Evolutionary conservation across 2,329 filamentous ascomycete genomes (phyloP).

Genomic region (Ophiostoma tasmaniense): DNA sequence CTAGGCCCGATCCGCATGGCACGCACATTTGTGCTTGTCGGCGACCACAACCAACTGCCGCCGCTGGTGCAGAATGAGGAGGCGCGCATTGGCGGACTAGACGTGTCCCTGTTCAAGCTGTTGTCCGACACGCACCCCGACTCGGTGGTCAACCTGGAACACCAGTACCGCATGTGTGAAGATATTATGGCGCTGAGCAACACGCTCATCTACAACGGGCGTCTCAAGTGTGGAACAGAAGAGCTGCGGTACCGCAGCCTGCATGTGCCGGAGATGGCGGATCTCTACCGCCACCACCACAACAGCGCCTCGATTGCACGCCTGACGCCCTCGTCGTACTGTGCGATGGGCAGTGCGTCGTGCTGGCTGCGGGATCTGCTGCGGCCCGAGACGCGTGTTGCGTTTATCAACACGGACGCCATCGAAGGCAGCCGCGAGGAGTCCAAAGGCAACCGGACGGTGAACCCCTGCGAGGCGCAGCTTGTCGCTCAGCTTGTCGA

Average conservation of each 20-base stretch:
- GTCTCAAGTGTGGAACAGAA: slow-evolving; percentile 78
- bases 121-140: slow-evolving; percentile 81
- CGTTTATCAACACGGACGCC: slow-evolving; percentile 82
- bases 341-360: slow-evolving; percentile 28
- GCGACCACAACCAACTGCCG: slow-evolving; percentile 92
- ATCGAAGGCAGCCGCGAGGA: slow-evolving; percentile 63
- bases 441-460: slow-evolving; percentile 72
- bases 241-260: slow-evolving; percentile 63
- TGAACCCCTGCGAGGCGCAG: slow-evolving; percentile 75
- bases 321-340: slow-evolving; percentile 42
- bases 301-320: slow-evolving; percentile 12
- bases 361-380: slow-evolving; percentile 76
- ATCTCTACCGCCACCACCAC: slow-evolving; percentile 52
- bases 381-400: slow-evolving; percentile 61
- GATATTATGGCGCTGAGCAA: slow-evolving; percentile 95
- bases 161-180: slow-evolving; percentile 97
- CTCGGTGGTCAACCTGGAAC: slow-evolving; percentile 83
- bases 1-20: slow-evolving; percentile 86
- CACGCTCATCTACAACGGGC: slow-evolving; percentile 83
- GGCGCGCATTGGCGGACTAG: slow-evolving; percentile 75
- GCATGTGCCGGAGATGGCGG: slow-evolving; percentile 55
- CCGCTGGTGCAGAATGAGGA: slow-evolving; percentile 89
- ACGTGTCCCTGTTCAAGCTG: slow-evolving; percentile 88
- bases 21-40: slow-evolving; percentile 85
- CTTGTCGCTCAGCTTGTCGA: slow-evolving; percentile 75